phyloP scores from a whole-genome alignment of 192 early-diverging fungal species.

The Nowakowskiella sp. region DNA sequence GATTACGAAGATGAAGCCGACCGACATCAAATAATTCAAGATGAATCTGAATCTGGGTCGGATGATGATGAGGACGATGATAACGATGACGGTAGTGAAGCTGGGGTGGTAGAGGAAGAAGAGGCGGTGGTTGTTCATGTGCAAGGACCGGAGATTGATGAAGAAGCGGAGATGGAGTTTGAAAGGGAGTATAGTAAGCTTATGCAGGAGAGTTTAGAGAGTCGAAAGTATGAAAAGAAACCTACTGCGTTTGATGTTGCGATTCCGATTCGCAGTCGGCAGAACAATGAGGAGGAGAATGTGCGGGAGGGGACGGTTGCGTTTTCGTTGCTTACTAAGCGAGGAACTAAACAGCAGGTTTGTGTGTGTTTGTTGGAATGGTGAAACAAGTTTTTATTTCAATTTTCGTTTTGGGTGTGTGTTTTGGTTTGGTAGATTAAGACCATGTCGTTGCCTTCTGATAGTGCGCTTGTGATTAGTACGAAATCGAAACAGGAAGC shows the following conservation, averaged over 20 bases:
- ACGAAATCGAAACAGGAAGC: conserved; percentile 79
- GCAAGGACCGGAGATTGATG: conserved; percentile 47
- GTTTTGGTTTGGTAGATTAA: conserved; percentile 39
- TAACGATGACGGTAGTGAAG: conserved; percentile 37
- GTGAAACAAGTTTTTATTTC: background rate
- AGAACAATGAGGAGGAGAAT: conserved; percentile 3
- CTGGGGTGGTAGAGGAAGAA: conserved; percentile 49
- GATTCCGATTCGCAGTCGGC: conserved; percentile 59
- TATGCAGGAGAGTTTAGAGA: conserved; percentile 84
- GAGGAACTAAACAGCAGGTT: conserved; percentile 75
- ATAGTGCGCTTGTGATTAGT: conserved; percentile 74
- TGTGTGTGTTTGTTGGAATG: background rate
- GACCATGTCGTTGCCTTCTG: conserved; percentile 66
- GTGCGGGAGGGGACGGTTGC: conserved; percentile 48
- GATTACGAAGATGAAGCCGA: conserved; percentile 29
- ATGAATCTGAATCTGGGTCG: conserved; percentile 7
- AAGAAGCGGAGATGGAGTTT: conserved; percentile 79
- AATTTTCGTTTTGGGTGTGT: background rate
- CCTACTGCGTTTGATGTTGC: conserved; percentile 74
- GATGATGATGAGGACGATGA: conserved; percentile 42
- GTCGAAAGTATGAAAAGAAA: conserved; percentile 73
- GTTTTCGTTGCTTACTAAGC: conserved; percentile 76
- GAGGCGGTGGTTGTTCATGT: conserved; percentile 59
- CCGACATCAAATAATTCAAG: conserved; percentile 31
- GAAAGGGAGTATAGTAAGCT: conserved; percentile 83